A percentile compares a stretch with the other conserved stretches of the same genome.
These are phyloP conservation scores for Cyclostephanos invisitatus DNA, from an alignment of 108 stramenopile species.

Conservation along the genomic window DNA sequence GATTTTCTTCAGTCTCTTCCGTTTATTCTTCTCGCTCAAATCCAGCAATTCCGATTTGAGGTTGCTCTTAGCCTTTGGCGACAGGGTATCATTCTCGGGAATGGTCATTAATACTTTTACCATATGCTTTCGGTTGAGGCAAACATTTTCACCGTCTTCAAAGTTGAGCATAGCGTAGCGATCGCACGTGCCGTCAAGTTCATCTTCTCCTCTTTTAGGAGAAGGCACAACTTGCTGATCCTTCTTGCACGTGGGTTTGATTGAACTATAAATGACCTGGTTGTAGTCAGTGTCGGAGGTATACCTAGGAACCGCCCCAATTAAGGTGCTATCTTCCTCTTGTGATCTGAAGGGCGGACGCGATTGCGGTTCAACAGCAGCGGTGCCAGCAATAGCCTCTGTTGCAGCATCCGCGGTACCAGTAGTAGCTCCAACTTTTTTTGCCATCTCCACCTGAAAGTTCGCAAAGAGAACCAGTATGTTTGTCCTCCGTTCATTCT, in stretches of 20 bases:
- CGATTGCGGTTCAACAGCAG: background rate
- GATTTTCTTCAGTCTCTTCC: background rate
- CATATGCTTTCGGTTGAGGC: background rate
- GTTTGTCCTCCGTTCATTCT: conserved; percentile 50
- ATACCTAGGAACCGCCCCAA: conserved; percentile 4
- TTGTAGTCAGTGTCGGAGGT: conserved; percentile 4
- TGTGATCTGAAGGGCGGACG: background rate
- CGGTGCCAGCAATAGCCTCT: background rate
- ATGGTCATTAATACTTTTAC: background rate
- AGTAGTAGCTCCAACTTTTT: background rate
- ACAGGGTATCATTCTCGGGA: background rate
- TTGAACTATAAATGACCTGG: background rate
- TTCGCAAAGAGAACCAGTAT: conserved; percentile 18
- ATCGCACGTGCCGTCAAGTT: background rate
- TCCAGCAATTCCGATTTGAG: conserved; percentile 2
- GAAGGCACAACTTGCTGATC: background rate
- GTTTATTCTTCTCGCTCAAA: background rate
- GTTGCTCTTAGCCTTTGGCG: background rate
- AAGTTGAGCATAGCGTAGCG: conserved; percentile 3
- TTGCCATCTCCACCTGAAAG: conserved; percentile 3
- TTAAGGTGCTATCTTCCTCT: background rate
- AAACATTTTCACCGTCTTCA: conserved; percentile 2
- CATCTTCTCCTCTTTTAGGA: background rate
- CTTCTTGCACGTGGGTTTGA: background rate
- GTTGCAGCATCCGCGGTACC: background rate